phyloP scores from a whole-genome alignment of 176 grass and related monocot species.

The Stipa capillata region DNA sequence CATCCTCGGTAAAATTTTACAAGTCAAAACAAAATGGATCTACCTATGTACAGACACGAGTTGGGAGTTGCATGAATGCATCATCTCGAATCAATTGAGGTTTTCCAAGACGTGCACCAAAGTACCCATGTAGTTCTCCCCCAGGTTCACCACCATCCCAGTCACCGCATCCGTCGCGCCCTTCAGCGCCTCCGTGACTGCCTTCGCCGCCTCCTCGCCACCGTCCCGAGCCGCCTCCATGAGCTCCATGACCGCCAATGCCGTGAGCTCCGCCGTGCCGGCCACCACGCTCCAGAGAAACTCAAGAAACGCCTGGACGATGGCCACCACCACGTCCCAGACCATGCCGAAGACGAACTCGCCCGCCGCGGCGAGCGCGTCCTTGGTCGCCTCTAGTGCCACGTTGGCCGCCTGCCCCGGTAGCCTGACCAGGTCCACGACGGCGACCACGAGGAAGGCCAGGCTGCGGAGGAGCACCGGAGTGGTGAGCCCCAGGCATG shows the following conservation, averaged over 20 bases:
- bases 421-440: slow-evolving; percentile 24
- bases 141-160: neutral
- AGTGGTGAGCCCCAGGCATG: neutral
- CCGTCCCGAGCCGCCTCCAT: too few species aligned
- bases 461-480: slow-evolving; percentile 13
- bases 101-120: slow-evolving; percentile 11
- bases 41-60: neutral
- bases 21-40: neutral
- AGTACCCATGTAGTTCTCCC: slow-evolving; percentile 24
- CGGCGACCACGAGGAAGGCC: slow-evolving; percentile 6
- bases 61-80: neutral
- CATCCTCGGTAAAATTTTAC: too few species aligned
- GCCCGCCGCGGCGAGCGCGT: neutral
- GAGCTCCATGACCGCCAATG: neutral
- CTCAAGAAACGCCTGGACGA: slow-evolving; percentile 12
- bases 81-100: neutral
- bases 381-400: neutral
- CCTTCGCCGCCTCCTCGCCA: slow-evolving; percentile 11
- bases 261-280: slow-evolving; percentile 1
- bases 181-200: neutral
- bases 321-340: neutral
- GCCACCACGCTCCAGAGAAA: neutral
- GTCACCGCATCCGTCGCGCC: neutral
- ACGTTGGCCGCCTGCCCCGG: slow-evolving; percentile 15
- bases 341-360: neutral